Conservation (phyloP, 225 moss, liverwort and hornwort genomes). For the Polytrichum formosum region DNA sequence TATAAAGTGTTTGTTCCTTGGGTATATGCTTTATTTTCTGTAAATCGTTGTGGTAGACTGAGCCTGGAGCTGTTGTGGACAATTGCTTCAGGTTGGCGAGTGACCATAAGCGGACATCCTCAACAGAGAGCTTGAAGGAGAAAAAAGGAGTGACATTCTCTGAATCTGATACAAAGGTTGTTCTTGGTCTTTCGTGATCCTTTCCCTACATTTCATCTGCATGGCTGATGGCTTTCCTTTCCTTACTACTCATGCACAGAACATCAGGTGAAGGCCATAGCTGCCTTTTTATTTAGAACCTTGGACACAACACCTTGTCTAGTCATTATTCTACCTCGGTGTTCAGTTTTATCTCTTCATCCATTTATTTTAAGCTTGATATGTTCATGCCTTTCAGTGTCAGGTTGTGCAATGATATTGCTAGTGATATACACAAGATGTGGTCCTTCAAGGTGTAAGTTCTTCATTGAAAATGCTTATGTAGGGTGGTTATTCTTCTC, state of each 20-base stretch:
- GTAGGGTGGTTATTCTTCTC: too few species aligned
- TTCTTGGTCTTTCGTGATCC: not conserved
- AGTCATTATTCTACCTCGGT: not conserved
- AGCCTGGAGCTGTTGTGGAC: too few species aligned
- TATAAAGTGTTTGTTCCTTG: not conserved
- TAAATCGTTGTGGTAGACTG: not conserved
- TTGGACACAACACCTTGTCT: not conserved
- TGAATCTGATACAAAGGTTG: slow-evolving; percentile 1
- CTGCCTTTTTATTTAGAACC: not conserved
- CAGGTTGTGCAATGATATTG: too few species aligned
- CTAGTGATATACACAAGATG: too few species aligned
- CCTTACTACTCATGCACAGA: not conserved
- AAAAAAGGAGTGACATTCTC: slow-evolving; percentile 22
- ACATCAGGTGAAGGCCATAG: too few species aligned
- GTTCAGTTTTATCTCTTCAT: not conserved
- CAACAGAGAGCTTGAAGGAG: slow-evolving; percentile 13
- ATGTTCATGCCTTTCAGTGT: too few species aligned
- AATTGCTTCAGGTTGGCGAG: slow-evolving; percentile 27
- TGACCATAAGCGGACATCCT: slow-evolving; percentile 23
- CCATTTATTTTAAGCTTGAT: not conserved
- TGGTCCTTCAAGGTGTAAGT: too few species aligned
- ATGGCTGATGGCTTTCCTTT: not conserved
- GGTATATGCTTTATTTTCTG: not conserved
- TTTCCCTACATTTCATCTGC: not conserved
- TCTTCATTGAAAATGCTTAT: too few species aligned